phyloP scores from a whole-genome alignment of 371 early-diverging fungal species.

The Lichtheimia hyalospora region DNA sequence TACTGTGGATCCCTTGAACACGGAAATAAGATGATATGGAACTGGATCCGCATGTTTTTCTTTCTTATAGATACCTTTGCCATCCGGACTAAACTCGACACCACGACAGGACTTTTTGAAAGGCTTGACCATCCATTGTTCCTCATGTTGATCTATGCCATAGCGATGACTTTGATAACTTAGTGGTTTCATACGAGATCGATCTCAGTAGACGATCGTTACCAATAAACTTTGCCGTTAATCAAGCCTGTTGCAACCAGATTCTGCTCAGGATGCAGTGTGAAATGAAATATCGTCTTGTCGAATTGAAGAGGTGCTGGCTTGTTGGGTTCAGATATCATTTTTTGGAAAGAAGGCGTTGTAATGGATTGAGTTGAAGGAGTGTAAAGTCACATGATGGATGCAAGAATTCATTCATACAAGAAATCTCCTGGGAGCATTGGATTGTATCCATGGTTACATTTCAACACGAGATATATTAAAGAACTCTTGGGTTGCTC shows the following conservation, averaged over 20 bases:
- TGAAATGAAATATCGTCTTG: constrained; percentile 64
- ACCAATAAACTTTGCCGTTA: constrained; percentile 79
- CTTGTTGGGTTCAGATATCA: no score
- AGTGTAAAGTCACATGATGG: not conserved
- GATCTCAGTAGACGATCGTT: constrained; percentile 20
- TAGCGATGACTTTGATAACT: constrained; percentile 48
- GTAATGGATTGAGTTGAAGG: not conserved
- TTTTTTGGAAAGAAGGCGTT: no score
- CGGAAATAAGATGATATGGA: constrained; percentile 37
- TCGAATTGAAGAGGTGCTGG: constrained; percentile 7
- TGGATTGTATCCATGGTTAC: no score
- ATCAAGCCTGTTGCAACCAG: constrained; percentile 77
- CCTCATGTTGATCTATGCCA: constrained; percentile 53
- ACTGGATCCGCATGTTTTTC: constrained; percentile 18
- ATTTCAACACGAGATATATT: no score
- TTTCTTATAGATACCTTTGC: constrained; percentile 47
- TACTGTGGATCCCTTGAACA: constrained; percentile 65
- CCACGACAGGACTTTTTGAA: constrained; percentile 86
- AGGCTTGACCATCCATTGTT: constrained; percentile 57
- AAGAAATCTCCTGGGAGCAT: no score
- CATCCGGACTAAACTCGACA: constrained; percentile 74
- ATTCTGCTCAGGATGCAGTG: constrained; percentile 70
- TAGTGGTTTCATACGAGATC: not conserved
- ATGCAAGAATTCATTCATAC: not conserved
- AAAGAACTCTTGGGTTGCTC: no score